Percentiles rank a stretch among this genome's conserved stretches.
phyloP scores from a whole-genome alignment of 495 filamentous ascomycete genomes.

The Hypoxylon crocopeplum region DNA sequence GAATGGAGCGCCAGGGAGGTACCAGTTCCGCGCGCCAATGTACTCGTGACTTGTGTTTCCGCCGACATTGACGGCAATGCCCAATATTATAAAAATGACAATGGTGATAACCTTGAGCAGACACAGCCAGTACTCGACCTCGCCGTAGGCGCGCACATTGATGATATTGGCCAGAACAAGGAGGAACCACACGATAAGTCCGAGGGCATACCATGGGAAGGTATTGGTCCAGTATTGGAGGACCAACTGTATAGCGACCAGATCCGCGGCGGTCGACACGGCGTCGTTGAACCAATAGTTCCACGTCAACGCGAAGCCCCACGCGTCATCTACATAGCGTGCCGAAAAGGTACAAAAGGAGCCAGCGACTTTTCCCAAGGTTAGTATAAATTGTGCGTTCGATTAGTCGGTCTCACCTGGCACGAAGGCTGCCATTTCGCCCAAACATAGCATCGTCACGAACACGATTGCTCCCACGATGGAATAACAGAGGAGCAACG shows the following conservation, averaged over 20 bases:
- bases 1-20: conserved; percentile 41
- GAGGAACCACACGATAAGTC: conserved; percentile 67
- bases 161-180: conserved; percentile 67
- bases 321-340: conserved; percentile 65
- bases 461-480: conserved; percentile 66
- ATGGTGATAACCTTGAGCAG: conserved; percentile 71
- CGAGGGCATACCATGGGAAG: conserved; percentile 62
- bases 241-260: conserved; percentile 69
- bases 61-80: conserved; percentile 65
- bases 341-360: conserved; percentile 71
- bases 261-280: conserved; percentile 69
- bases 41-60: conserved; percentile 63
- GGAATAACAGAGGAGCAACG: conserved; percentile 67
- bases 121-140: conserved; percentile 71
- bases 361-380: conserved; percentile 56
- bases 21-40: conserved; percentile 69
- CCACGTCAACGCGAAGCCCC: conserved; percentile 76
- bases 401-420: conserved; percentile 43
- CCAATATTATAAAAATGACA: conserved; percentile 63
- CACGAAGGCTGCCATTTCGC: conserved; percentile 70
- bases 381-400: not conserved
- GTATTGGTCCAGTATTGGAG: conserved; percentile 72
- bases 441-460: conserved; percentile 53
- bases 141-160: conserved; percentile 67
- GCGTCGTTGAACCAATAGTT: conserved; percentile 45